Conservation (phyloP, 495 filamentous ascomycete species). For the Penicillium diatomitis region DNA sequence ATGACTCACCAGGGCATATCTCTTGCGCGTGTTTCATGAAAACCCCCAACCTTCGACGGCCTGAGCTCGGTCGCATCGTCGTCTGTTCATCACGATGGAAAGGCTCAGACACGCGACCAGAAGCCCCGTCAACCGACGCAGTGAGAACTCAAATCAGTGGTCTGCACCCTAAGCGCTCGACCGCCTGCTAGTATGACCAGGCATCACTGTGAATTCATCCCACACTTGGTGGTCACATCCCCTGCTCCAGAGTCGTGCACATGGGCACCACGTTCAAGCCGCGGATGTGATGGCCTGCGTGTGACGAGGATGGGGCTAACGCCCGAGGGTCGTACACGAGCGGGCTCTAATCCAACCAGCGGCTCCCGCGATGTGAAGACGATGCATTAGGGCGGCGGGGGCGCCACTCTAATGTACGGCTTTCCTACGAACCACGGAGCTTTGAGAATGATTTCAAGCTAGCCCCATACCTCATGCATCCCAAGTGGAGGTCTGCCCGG, state of each 20-base stretch:
- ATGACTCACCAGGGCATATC: no score
- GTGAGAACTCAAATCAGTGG: no score
- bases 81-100: no score
- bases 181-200: no score
- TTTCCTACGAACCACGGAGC: slow-evolving; percentile 10
- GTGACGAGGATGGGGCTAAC: slow-evolving; percentile 21
- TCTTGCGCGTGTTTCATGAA: no score
- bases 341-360: slow-evolving; percentile 19
- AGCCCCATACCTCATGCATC: slow-evolving; percentile 1
- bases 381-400: slow-evolving; percentile 18
- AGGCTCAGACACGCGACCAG: no score
- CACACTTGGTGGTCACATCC: neutral
- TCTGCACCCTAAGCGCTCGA: no score
- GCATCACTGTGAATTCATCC: neutral
- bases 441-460: slow-evolving; percentile 2
- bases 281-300: slow-evolving; percentile 2
- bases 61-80: no score
- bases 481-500: no score
- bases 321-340: slow-evolving; percentile 18
- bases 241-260: neutral
- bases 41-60: no score
- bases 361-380: slow-evolving; percentile 13
- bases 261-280: neutral
- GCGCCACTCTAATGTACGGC: neutral
- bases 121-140: no score